Evolutionary conservation across 2,329 filamentous ascomycete genomes (phyloP).

Genomic region (Pyricularia sp.): DNA sequence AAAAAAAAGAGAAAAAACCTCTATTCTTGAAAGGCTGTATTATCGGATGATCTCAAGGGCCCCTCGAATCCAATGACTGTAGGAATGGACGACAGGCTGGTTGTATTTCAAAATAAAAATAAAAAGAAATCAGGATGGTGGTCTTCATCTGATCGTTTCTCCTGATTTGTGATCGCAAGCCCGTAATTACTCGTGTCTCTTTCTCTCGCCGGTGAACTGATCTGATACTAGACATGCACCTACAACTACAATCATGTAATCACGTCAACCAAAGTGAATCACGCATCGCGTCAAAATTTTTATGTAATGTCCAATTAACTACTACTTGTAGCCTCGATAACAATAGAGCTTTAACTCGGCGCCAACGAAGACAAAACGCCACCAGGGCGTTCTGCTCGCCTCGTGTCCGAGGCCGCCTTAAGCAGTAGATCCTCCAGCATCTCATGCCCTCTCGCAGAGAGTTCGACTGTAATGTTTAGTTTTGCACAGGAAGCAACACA

Average conservation of each 20-base stretch:
- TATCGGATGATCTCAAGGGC: not conserved
- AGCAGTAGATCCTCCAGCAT: slow-evolving; percentile 9
- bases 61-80: not conserved
- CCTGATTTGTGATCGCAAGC: not conserved
- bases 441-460: slow-evolving; percentile 6
- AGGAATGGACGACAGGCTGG: not conserved
- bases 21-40: not conserved
- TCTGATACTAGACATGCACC: not conserved
- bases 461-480: not conserved
- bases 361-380: slow-evolving; percentile 8
- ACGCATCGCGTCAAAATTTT: not conserved
- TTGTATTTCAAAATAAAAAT: not conserved
- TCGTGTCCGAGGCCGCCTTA: slow-evolving; percentile 1
- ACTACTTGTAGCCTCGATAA: slow-evolving; percentile 26
- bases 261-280: not conserved
- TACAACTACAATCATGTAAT: not conserved
- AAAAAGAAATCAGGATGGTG: not conserved
- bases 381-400: slow-evolving; percentile 17
- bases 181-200: not conserved
- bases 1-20: not conserved
- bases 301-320: slow-evolving; percentile 28
- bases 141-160: not conserved
- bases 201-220: not conserved
- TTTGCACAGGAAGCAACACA: not conserved
- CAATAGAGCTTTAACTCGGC: slow-evolving; percentile 13